Evolutionary conservation across 768 basidiomycete species (phyloP), one percentile per base, ranked within the genome.

Genomic region (Clavulina sp.): DNA sequence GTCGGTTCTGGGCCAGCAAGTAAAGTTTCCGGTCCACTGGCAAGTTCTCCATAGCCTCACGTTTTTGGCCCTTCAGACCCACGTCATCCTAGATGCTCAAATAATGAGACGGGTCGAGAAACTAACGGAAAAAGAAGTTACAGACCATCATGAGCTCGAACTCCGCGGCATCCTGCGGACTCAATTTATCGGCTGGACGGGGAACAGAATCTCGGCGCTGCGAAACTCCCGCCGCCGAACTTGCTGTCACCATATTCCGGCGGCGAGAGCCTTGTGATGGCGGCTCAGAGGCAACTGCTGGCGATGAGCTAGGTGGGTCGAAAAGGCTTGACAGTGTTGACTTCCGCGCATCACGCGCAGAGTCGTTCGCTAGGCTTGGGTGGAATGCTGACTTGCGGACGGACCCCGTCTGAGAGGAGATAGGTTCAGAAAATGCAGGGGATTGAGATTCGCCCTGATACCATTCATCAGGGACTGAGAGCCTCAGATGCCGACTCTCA

Each of bases 391-490:
- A 21, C 19, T 52, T n/a, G n/a, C n/a, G n/a, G n/a, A n/a, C n/a
- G n/a, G n/a, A n/a, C n/a, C n/a, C n/a, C n/a, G n/a, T n/a, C n/a
- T n/a, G n/a, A n/a, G n/a, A n/a, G n/a, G n/a, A n/a, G n/a, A n/a
- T n/a, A n/a, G n/a, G n/a, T n/a, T n/a, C n/a, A n/a, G n/a, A n/a
- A n/a, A n/a, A n/a, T n/a, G n/a, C n/a, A 2, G 70, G 59, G 34
- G 64, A 67, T 0, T 75, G 74, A 4, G 77, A 72, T 55, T 73
- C 75, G 18, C 81, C 74, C 52, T 77, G 76, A 63, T 77, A 87
- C 85, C 80, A 87, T 60, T 81, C 79, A 50, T 81, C 81, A 1
- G 81, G 81, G 5, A 88, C 75, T 55, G 78, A 81, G 51, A 86
- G 73, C 26, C 72, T 70, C 59, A 81, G 75, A 5, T 57, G 60